Percentiles rank a stretch among this genome's conserved stretches.
Conservation (phyloP, 2,329 filamentous ascomycete species). For the Curvularia eragrostidis region DNA sequence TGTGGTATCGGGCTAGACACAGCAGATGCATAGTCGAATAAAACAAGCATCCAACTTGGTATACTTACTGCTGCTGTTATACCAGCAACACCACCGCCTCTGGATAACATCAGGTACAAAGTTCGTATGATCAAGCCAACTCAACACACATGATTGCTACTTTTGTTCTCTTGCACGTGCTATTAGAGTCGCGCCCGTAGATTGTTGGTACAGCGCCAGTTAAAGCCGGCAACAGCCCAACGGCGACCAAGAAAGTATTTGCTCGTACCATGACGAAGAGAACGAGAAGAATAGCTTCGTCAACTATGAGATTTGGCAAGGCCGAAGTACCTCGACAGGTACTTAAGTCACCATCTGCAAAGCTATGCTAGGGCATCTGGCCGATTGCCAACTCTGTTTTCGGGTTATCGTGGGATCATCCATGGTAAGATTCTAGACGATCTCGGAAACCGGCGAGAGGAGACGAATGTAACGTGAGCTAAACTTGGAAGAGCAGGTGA, state of each 20-base stretch:
- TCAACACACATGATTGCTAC: conserved; percentile 42
- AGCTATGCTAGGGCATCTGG: not conserved
- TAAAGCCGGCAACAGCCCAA: conserved; percentile 12
- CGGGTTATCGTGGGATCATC: not conserved
- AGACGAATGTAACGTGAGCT: not conserved
- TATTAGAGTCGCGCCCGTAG: conserved; percentile 22
- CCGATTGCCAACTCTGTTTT: not conserved
- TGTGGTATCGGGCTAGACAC: conserved; percentile 2
- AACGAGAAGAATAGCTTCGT: not conserved
- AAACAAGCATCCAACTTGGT: not conserved
- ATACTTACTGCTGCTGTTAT: conserved; percentile 65
- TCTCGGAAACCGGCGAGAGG: not conserved
- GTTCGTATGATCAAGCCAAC: not conserved
- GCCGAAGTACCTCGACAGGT: not conserved
- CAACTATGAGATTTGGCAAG: not conserved
- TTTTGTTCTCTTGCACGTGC: conserved; percentile 41
- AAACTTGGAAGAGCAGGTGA: not conserved
- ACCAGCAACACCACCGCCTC: conserved; percentile 67
- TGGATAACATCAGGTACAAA: conserved; percentile 20
- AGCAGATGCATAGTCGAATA: not conserved
- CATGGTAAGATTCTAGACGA: not conserved
- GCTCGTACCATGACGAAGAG: conserved; percentile 8
- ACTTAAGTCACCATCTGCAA: conserved; percentile 6
- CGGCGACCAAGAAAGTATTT: conserved; percentile 9
- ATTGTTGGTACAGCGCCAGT: conserved; percentile 26